These are phyloP conservation scores for Neonectria faginata DNA, from an alignment of 2,329 filamentous ascomycete species.

Conservation along the genomic window DNA sequence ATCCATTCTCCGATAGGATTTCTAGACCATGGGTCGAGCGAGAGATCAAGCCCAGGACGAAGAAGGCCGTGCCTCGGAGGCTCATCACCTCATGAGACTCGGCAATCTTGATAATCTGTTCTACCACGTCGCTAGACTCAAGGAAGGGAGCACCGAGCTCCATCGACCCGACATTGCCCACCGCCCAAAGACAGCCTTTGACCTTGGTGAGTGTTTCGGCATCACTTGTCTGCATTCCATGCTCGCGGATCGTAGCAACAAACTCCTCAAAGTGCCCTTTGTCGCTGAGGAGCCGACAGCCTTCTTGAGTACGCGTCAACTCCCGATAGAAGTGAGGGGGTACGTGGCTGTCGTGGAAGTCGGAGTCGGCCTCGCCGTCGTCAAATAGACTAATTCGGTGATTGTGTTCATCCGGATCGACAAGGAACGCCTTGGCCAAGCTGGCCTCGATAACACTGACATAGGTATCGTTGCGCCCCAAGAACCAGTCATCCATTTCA, in stretches of 20 bases:
- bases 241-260: slow-evolving; percentile 85
- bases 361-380: slow-evolving; percentile 66
- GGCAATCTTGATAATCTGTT: slow-evolving; percentile 88
- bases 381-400: slow-evolving; percentile 70
- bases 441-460: slow-evolving; percentile 96
- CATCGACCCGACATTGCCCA: slow-evolving; percentile 98
- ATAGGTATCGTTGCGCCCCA: slow-evolving; percentile 96
- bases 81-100: slow-evolving; percentile 91
- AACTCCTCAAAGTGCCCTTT: slow-evolving; percentile 99
- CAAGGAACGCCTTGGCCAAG: slow-evolving; percentile 84
- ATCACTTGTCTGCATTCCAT: slow-evolving; percentile 87
- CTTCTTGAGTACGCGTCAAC: slow-evolving; percentile 90
- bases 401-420: slow-evolving; percentile 69
- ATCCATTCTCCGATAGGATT: slow-evolving; percentile 88
- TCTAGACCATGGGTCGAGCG: slow-evolving; percentile 92
- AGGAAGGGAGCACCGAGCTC: slow-evolving; percentile 95
- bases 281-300: slow-evolving; percentile 87
- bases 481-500: slow-evolving; percentile 99
- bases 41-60: slow-evolving; percentile 92
- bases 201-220: slow-evolving; percentile 89
- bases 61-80: slow-evolving; percentile 94
- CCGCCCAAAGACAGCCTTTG: slow-evolving; percentile 96
- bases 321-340: slow-evolving; percentile 99
- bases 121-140: slow-evolving; percentile 88
- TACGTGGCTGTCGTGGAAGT: slow-evolving; percentile 74